Evolutionary conservation across 768 basidiomycete species (phyloP), one percentile per base, ranked within the genome.

Genomic region (Lactarius trivialis): DNA sequence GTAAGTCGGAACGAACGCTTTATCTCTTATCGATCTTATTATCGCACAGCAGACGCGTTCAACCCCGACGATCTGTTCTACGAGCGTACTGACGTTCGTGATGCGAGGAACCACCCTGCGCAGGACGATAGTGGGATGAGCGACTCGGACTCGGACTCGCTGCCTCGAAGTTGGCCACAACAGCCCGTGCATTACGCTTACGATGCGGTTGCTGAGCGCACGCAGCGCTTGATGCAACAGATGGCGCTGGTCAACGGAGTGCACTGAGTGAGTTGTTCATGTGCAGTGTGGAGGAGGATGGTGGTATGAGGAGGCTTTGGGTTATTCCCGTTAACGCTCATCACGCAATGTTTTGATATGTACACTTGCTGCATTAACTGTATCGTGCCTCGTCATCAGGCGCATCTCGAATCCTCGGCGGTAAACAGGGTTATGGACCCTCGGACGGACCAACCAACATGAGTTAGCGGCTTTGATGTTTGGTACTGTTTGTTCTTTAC

Each of bases 161-260:
- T 73, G 15, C 70, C 68, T 17, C 74, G 72, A 68, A 72, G 72
- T 41, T 71, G 68, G 32, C 69, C 68, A 65, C 81, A 80, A 53
- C 79, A 74, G 21, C 82, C 84, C 3, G 78, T 84, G 28, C 81
- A 81, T 15, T 94, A 88, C 73, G 91, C 89, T n/a, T 97, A 97
- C 72, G 93, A 97, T 71, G 93, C 93, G 0, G 91, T 87, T 6
- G 91, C 91, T 28, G 93, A 96, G 72, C 82, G 89, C 65, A 83
- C 84, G 56, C 76, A 81, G 66, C 79, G 85, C 75, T 77, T 83
- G 60, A 76, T 88, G 57, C 74, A 71, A 28, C 67, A 72, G 48
- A 67, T 66, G 19, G 59, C 70, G 8, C 60, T 70, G n/a, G 68
- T 70, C 11, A 72, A 68, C 32, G 69, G 71, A 3, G 73, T 73